phyloP scores from a whole-genome alignment of 1,284 basidiomycete genomes.

The Ganoderma boninense region DNA sequence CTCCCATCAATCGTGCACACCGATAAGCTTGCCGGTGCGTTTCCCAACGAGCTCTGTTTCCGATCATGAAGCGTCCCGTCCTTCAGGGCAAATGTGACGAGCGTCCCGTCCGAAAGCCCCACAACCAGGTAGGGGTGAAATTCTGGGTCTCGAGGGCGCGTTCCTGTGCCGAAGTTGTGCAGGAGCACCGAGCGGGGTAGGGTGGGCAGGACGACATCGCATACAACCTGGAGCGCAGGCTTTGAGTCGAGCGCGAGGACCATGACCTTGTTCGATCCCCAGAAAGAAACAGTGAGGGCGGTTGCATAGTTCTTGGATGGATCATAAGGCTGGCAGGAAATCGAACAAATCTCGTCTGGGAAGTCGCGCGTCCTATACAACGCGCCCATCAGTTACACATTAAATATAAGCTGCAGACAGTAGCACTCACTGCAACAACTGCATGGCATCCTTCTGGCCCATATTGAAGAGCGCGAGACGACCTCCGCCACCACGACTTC shows the following conservation, averaged over 20 bases:
- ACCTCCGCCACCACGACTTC: conserved; percentile 57
- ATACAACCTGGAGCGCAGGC: conserved; percentile 49
- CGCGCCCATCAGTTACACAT: background rate
- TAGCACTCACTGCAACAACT: conserved; percentile 45
- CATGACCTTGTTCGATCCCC: conserved; percentile 74
- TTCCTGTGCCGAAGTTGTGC: conserved; percentile 63
- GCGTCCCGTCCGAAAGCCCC: conserved; percentile 83
- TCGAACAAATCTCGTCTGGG: conserved; percentile 64
- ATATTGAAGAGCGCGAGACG: conserved; percentile 61
- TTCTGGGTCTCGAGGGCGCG: conserved; percentile 45
- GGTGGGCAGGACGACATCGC: conserved; percentile 58
- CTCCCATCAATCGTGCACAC: conserved; percentile 58
- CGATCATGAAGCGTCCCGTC: conserved; percentile 57
- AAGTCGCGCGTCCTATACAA: conserved; percentile 34
- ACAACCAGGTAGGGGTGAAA: conserved; percentile 70
- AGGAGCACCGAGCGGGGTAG: conserved; percentile 79
- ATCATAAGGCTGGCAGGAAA: conserved; percentile 68
- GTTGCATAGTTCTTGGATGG: conserved; percentile 53
- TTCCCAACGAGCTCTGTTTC: conserved; percentile 75
- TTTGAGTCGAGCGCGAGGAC: conserved; percentile 58
- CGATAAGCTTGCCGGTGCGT: conserved; percentile 68
- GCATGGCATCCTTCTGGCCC: conserved; percentile 49
- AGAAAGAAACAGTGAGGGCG: conserved; percentile 76
- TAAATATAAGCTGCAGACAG: background rate
- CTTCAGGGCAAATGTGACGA: conserved; percentile 67